These are phyloP conservation scores for Hibiscus tridactylites DNA, from an alignment of 345 rosid species.

Conservation along the genomic window DNA sequence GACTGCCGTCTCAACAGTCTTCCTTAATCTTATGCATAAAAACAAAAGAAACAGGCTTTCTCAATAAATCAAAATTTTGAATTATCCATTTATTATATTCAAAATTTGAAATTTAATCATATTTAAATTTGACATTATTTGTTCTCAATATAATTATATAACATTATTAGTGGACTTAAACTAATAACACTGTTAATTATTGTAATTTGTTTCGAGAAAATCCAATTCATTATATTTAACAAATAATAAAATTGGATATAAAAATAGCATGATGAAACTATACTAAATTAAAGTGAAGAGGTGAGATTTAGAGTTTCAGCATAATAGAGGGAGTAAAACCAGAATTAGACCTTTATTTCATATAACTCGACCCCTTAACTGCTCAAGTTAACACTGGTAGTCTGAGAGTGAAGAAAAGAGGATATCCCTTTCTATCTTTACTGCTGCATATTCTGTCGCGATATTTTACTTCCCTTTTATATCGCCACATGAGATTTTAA, in stretches of 20 bases:
- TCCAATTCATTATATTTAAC: no score
- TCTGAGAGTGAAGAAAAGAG: neutral
- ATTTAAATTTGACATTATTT: no score
- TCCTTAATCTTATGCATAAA: neutral
- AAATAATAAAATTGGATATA: no score
- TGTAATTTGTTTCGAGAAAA: no score
- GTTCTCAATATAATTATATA: no score
- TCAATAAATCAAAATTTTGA: neutral
- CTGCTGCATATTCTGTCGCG: neutral
- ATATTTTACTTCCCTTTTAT: neutral
- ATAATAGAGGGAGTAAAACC: neutral
- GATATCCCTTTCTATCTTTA: no score
- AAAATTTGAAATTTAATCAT: no score
- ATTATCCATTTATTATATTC: no score
- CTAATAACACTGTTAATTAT: no score
- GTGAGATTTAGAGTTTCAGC: neutral
- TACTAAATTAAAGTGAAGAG: no score
- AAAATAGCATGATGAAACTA: no score
- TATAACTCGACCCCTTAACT: neutral
- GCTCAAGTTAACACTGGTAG: neutral
- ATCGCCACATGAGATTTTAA: neutral
- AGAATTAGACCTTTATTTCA: neutral
- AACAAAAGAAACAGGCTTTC: neutral
- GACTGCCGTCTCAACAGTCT: neutral
- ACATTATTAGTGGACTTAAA: no score